Percentiles rank a stretch among this genome's conserved stretches.
Conservation (phyloP, 306 rosid genomes). For the Aeschynomene evenia region DNA sequence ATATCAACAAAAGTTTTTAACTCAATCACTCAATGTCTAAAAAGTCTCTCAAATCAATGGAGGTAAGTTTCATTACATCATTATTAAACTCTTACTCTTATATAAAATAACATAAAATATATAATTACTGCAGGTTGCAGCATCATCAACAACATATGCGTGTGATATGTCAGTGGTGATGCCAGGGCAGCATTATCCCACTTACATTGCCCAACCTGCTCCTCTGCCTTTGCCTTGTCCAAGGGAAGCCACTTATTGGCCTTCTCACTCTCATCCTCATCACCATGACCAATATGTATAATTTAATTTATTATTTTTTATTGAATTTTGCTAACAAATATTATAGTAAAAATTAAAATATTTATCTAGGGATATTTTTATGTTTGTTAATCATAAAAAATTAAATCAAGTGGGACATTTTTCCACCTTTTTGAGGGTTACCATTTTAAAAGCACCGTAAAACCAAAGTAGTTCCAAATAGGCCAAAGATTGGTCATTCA, state of each 20-base stretch:
- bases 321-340: too few relatives aligned
- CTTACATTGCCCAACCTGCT: conserved; percentile 82
- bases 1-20: too few relatives aligned
- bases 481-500: neutral
- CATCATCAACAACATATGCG: conserved; percentile 49
- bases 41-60: too few relatives aligned
- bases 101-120: too few relatives aligned
- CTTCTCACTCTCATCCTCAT: conserved; percentile 72
- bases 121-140: conserved; percentile 54
- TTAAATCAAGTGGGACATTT: too few relatives aligned
- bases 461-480: neutral
- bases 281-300: conserved; percentile 8
- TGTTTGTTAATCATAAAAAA: too few relatives aligned
- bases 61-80: too few relatives aligned
- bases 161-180: conserved; percentile 76
- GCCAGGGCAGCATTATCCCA: conserved; percentile 90
- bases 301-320: neutral
- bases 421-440: too few relatives aligned
- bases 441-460: neutral
- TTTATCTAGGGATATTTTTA: too few relatives aligned
- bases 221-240: conserved; percentile 84
- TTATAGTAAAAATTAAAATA: too few relatives aligned
- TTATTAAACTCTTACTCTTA: too few relatives aligned
- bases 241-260: conserved; percentile 75
- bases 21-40: too few relatives aligned